Evolutionary conservation across 116 monocot species (phyloP).

Genomic region (Posidonia oceanica): DNA sequence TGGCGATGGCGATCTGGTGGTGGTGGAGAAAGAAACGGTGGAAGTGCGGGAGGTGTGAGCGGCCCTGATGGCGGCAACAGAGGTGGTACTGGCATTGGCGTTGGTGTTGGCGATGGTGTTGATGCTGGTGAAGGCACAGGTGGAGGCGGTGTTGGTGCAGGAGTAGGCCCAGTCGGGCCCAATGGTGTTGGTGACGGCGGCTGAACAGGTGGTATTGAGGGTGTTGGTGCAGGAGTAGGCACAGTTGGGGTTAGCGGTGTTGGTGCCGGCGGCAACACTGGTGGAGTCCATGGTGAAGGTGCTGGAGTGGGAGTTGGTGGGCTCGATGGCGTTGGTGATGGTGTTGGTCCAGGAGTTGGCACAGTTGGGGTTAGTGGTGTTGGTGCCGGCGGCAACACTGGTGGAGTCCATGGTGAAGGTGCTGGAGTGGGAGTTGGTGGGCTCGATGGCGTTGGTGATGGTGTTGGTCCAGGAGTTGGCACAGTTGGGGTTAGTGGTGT

Average conservation of each 20-base stretch:
- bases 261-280: neutral
- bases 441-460: neutral
- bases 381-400: neutral
- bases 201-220: neutral
- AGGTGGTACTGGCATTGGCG: neutral
- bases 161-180: neutral
- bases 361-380: neutral
- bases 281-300: neutral
- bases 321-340: neutral
- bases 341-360: neutral
- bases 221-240: neutral
- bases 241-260: neutral
- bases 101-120: neutral
- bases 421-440: neutral
- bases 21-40: neutral
- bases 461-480: neutral
- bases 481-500: neutral
- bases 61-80: neutral
- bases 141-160: neutral
- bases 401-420: neutral
- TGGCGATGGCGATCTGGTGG: too few species aligned
- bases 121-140: neutral
- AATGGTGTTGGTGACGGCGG: neutral
- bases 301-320: neutral
- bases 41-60: neutral